phyloP scores from a whole-genome alignment of 176 grass and related monocot species.

The Zizania latifolia region DNA sequence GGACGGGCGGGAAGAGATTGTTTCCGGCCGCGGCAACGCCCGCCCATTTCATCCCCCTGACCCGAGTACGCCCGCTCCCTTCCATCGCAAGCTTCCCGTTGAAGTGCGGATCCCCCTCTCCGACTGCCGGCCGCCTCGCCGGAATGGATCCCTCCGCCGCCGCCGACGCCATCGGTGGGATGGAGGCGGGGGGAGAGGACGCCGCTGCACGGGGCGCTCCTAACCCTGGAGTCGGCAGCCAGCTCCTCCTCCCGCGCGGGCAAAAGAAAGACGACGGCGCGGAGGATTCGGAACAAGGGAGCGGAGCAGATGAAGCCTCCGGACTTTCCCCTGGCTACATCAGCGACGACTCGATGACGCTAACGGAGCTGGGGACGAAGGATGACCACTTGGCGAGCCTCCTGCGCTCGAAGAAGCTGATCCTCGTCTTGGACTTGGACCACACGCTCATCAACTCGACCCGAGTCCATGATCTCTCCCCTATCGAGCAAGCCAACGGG shows the following conservation, averaged over 20 bases:
- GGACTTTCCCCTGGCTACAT: not conserved
- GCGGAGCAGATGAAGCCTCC: not conserved
- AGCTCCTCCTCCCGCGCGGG: not conserved
- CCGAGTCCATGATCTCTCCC: slow-evolving; percentile 23
- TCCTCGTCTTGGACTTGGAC: slow-evolving; percentile 63
- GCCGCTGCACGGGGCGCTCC: not conserved
- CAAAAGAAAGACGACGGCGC: not conserved
- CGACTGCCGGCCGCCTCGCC: not conserved
- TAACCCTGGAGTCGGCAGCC: not conserved
- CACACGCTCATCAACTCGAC: slow-evolving; percentile 61
- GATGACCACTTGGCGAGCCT: not conserved
- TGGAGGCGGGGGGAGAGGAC: not conserved
- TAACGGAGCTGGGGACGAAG: not conserved
- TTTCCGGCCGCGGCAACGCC: too few species aligned
- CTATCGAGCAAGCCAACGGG: slow-evolving; percentile 22
- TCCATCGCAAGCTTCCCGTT: too few species aligned
- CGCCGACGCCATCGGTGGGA: not conserved
- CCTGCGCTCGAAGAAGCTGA: slow-evolving; percentile 44
- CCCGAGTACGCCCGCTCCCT: too few species aligned
- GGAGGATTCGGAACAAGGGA: not conserved
- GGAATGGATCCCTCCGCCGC: not conserved
- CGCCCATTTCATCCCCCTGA: too few species aligned
- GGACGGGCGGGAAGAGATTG: too few species aligned
- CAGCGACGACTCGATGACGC: not conserved
- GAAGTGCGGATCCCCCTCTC: not conserved